Conservation (phyloP, 345 rosid species). For the Tarenaya hassleriana region DNA sequence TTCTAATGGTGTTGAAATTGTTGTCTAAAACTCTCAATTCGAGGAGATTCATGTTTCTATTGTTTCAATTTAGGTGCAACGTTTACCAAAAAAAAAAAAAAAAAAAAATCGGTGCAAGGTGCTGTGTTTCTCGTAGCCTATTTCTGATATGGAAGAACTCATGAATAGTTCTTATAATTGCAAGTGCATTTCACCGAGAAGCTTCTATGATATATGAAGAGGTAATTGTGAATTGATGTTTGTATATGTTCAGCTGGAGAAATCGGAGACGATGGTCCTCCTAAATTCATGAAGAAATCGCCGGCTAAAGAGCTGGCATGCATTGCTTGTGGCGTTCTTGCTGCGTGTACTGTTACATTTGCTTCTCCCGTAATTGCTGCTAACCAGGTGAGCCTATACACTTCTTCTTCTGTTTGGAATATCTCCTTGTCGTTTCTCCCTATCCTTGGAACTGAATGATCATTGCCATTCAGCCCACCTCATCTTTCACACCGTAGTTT, state of each 20-base stretch:
- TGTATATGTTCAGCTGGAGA: constrained; percentile 27
- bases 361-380: constrained; percentile 83
- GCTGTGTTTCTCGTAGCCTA: neutral
- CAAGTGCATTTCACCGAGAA: neutral
- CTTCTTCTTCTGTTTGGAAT: neutral
- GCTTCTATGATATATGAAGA: neutral
- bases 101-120: neutral
- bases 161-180: constrained; percentile 9
- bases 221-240: constrained; percentile 16
- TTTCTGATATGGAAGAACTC: neutral
- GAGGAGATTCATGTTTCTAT: neutral
- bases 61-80: neutral
- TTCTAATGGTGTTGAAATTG: neutral
- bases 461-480: constrained; percentile 1
- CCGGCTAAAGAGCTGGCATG: constrained; percentile 47
- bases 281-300: constrained; percentile 25
- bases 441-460: constrained; percentile 1
- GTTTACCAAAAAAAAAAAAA: too few species aligned
- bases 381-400: constrained; percentile 41
- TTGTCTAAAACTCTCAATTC: too few species aligned
- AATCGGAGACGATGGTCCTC: constrained; percentile 25
- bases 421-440: too few species aligned
- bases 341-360: constrained; percentile 56
- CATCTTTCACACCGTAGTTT: neutral
- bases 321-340: constrained; percentile 64